Evolutionary conservation across 2,329 filamentous ascomycete species (phyloP).

Genomic region (Colletotrichum orchidophilum): DNA sequence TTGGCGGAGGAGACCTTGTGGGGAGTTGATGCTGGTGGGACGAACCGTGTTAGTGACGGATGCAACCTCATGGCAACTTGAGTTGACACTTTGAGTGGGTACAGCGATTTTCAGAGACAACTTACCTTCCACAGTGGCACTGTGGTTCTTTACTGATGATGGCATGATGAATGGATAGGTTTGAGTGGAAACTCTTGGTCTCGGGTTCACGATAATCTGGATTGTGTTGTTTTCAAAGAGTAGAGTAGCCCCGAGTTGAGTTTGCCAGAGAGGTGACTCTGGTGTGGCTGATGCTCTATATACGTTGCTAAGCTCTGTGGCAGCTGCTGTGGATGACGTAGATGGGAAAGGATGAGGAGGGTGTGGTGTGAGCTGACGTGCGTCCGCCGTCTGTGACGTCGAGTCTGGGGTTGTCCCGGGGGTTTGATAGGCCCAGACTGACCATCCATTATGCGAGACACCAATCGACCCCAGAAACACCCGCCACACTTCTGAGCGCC

Average conservation of each 20-base stretch:
- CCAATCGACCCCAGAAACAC: slow-evolving; percentile 18
- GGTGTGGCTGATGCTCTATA: slow-evolving; percentile 18
- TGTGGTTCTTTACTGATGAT: slow-evolving; percentile 9
- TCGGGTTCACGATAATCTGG: not conserved
- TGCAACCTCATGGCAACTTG: too few species aligned
- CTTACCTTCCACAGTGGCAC: slow-evolving; percentile 14
- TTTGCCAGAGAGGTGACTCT: rapidly evolving
- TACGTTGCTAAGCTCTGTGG: slow-evolving; percentile 2
- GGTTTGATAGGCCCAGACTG: slow-evolving; percentile 23
- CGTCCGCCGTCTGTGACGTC: slow-evolving; percentile 24
- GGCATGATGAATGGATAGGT: not conserved
- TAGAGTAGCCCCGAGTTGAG: not conserved
- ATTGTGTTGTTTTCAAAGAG: not conserved
- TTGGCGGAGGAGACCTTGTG: slow-evolving; percentile 1
- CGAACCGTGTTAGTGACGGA: not conserved
- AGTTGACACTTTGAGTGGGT: rapidly evolving
- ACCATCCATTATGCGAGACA: slow-evolving; percentile 23
- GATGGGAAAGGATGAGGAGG: slow-evolving; percentile 6
- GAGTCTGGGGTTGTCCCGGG: slow-evolving; percentile 20
- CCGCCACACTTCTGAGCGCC: not conserved
- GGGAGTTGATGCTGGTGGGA: slow-evolving; percentile 6
- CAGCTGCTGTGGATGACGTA: slow-evolving; percentile 7
- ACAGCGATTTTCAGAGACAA: too few species aligned
- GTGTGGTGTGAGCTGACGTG: slow-evolving; percentile 29
- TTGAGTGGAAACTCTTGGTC: not conserved